Conservation (phyloP, 1,284 basidiomycete species). For the Apiotrichum brassicae region DNA sequence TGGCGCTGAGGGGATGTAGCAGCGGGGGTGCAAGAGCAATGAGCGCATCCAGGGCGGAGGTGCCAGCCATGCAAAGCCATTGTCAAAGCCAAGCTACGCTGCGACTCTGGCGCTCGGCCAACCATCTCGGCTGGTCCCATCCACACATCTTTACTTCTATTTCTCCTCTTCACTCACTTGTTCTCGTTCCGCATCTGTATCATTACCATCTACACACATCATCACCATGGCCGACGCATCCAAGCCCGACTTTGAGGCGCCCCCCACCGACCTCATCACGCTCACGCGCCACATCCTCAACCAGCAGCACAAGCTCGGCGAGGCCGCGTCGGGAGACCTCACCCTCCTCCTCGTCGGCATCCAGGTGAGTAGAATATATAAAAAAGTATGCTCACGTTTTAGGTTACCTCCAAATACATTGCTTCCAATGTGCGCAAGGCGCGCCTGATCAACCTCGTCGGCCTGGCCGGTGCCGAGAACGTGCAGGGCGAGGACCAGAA, state of each 20-base stretch:
- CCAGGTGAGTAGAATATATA: constrained; percentile 66
- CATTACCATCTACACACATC: too few relatives aligned
- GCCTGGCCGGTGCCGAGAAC: constrained; percentile 91
- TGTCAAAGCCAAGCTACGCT: too few relatives aligned
- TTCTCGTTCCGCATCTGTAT: background rate
- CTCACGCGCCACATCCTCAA: constrained; percentile 82
- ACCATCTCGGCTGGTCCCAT: too few relatives aligned
- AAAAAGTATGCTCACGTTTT: constrained; percentile 10
- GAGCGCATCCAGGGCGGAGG: too few relatives aligned
- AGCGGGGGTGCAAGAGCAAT: too few relatives aligned
- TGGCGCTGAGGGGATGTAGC: too few relatives aligned
- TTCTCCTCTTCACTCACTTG: background rate
- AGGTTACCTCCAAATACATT: constrained; percentile 72
- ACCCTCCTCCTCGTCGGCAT: constrained; percentile 92
- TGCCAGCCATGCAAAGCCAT: too few relatives aligned
- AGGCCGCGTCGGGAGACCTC: constrained; percentile 81
- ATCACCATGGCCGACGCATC: constrained; percentile 6
- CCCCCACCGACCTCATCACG: constrained; percentile 81
- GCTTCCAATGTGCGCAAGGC: constrained; percentile 97
- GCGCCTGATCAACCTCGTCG: constrained; percentile 95
- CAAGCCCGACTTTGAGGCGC: constrained; percentile 50
- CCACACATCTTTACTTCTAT: too few relatives aligned
- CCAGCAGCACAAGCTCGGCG: constrained; percentile 72
- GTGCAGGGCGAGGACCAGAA: constrained; percentile 99
- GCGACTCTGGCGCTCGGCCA: too few relatives aligned